Percentiles rank a stretch among this genome's conserved stretches.
Conservation (phyloP, 129 eudicot genomes). For the Centaurea solstitialis region DNA sequence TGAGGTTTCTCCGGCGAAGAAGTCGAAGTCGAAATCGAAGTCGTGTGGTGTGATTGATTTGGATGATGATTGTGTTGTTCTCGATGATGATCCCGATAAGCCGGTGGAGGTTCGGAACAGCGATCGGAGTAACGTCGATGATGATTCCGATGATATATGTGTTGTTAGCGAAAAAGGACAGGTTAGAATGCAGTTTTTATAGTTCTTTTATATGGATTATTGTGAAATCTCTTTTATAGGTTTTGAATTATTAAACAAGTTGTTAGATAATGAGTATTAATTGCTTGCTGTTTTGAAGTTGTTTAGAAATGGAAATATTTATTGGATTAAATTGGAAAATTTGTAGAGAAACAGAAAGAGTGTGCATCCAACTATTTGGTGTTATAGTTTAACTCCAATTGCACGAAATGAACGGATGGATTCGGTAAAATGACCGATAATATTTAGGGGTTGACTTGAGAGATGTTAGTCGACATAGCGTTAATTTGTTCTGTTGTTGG, state of each 20-base stretch:
- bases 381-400: no score
- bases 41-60: constrained; percentile 13
- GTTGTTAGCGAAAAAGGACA: constrained; percentile 82
- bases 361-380: not conserved
- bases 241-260: no score
- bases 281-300: not conserved
- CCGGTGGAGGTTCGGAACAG: constrained; percentile 21
- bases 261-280: not conserved
- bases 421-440: not conserved
- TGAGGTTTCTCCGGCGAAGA: constrained; percentile 38
- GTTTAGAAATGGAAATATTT: constrained; percentile 1
- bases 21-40: constrained; percentile 35
- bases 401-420: not conserved
- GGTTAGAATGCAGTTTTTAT: constrained; percentile 31
- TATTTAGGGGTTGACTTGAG: not conserved
- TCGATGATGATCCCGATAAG: constrained; percentile 83
- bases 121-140: not conserved
- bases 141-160: constrained; percentile 61
- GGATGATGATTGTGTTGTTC: constrained; percentile 88
- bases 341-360: not conserved
- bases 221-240: no score
- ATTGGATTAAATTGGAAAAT: not conserved
- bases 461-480: not conserved
- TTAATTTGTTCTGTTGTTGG: not conserved
- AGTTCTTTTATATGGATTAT: no score